phyloP scores from a whole-genome alignment of 2,329 filamentous ascomycete species.

The Fusarium pininemorale region DNA sequence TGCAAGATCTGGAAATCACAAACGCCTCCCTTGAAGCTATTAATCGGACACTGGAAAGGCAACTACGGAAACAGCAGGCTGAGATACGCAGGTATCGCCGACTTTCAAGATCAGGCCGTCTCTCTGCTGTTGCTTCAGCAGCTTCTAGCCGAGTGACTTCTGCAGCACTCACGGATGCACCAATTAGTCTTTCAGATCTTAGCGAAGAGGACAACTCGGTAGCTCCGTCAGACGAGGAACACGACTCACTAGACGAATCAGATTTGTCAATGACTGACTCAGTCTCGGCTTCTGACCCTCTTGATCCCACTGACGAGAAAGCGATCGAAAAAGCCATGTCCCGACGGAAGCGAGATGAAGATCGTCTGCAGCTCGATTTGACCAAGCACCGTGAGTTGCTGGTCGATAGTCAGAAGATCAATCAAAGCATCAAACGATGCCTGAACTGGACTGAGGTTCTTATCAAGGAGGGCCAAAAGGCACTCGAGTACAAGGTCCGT shows the following conservation, averaged over 20 bases:
- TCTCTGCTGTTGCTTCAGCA: constrained; percentile 66
- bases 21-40: constrained; percentile 96
- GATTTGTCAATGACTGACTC: constrained; percentile 56
- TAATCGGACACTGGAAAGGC: constrained; percentile 89
- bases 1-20: constrained; percentile 94
- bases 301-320: constrained; percentile 51
- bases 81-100: constrained; percentile 87
- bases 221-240: constrained; percentile 52
- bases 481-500: constrained; percentile 82
- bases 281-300: constrained; percentile 43
- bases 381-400: constrained; percentile 89
- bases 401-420: constrained; percentile 92
- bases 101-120: constrained; percentile 81
- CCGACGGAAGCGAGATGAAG: constrained; percentile 79
- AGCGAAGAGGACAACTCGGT: constrained; percentile 49
- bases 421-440: constrained; percentile 90
- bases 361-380: constrained; percentile 83
- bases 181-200: constrained; percentile 59
- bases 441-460: constrained; percentile 89
- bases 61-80: constrained; percentile 88
- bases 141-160: constrained; percentile 57
- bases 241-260: constrained; percentile 63
- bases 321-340: constrained; percentile 39
- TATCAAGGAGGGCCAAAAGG: constrained; percentile 88
- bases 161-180: constrained; percentile 54